Conservation (phyloP, 1,284 basidiomycete species). For the Coriolopsis trogii region DNA sequence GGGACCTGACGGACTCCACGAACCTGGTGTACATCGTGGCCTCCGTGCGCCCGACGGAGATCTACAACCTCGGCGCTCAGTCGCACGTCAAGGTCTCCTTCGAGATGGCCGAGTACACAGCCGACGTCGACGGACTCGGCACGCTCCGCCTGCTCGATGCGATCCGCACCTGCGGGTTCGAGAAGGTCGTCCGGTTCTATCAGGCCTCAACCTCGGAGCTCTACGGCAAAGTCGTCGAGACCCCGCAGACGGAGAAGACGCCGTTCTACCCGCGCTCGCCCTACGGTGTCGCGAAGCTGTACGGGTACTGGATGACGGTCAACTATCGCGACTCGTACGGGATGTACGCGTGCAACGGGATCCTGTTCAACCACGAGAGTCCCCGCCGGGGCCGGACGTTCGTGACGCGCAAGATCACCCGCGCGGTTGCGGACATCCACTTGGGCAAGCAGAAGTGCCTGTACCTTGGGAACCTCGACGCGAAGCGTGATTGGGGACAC, state of each 20-base stretch:
- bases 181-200: constrained; percentile 87
- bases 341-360: constrained; percentile 91
- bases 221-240: constrained; percentile 91
- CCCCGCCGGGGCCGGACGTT: constrained; percentile 90
- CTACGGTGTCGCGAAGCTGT: constrained; percentile 91
- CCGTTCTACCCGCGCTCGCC: constrained; percentile 94
- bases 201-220: constrained; percentile 94
- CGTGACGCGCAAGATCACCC: constrained; percentile 90
- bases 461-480: constrained; percentile 90
- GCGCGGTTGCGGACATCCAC: constrained; percentile 90
- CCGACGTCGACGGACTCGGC: constrained; percentile 89
- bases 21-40: constrained; percentile 94
- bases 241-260: constrained; percentile 89
- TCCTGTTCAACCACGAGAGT: constrained; percentile 94
- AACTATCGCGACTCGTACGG: constrained; percentile 93
- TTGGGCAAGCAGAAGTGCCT: constrained; percentile 85
- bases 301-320: constrained; percentile 87
- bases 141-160: constrained; percentile 92
- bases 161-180: constrained; percentile 88
- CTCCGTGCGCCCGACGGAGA: constrained; percentile 87
- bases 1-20: constrained; percentile 89
- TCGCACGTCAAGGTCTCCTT: constrained; percentile 97
- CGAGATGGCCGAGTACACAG: constrained; percentile 96
- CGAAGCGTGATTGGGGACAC: constrained; percentile 93
- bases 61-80: constrained; percentile 96